A percentile compares a stretch with the other conserved stretches of the same genome.
phyloP scores from a whole-genome alignment of 805 yeast genomes.

The Suhomyces sp. region DNA sequence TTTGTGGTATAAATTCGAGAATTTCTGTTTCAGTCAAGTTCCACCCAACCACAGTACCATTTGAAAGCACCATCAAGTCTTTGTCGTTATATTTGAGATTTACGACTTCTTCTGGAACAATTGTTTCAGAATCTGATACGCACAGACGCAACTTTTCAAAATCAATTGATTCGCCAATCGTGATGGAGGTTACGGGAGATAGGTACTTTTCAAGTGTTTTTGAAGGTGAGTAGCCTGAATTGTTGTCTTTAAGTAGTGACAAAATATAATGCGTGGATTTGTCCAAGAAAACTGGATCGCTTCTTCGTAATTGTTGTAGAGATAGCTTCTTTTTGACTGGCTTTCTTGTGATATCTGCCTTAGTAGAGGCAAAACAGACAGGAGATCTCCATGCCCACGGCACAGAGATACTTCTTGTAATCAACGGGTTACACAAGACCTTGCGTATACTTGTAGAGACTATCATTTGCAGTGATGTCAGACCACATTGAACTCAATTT shows the following conservation, averaged over 20 bases:
- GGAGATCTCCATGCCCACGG: not conserved
- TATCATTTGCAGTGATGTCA: not conserved
- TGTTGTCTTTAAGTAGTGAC: constrained; percentile 21
- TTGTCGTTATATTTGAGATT: constrained; percentile 41
- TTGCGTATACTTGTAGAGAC: not conserved
- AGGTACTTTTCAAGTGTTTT: constrained; percentile 25
- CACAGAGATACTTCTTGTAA: not conserved
- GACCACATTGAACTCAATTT: not conserved
- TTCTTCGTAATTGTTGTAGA: constrained; percentile 28
- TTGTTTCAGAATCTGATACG: constrained; percentile 1
- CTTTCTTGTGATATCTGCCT: not conserved
- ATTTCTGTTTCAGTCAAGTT: constrained; percentile 60
- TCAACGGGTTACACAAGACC: not conserved
- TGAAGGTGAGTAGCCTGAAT: constrained; percentile 10
- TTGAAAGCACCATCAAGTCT: constrained; percentile 66
- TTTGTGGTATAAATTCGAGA: constrained; percentile 47
- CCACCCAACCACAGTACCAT: constrained; percentile 86
- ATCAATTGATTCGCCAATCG: constrained; percentile 71
- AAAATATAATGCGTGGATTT: constrained; percentile 25
- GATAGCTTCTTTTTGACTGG: constrained; percentile 16
- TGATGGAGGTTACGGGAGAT: constrained; percentile 61
- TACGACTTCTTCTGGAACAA: constrained; percentile 64
- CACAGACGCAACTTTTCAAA: constrained; percentile 25
- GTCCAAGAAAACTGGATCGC: constrained; percentile 19
- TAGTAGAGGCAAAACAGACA: not conserved